Evolutionary conservation across 1,284 basidiomycete species (phyloP), one percentile per base, ranked within the genome.

Genomic region (Boletus nobilissimus): DNA sequence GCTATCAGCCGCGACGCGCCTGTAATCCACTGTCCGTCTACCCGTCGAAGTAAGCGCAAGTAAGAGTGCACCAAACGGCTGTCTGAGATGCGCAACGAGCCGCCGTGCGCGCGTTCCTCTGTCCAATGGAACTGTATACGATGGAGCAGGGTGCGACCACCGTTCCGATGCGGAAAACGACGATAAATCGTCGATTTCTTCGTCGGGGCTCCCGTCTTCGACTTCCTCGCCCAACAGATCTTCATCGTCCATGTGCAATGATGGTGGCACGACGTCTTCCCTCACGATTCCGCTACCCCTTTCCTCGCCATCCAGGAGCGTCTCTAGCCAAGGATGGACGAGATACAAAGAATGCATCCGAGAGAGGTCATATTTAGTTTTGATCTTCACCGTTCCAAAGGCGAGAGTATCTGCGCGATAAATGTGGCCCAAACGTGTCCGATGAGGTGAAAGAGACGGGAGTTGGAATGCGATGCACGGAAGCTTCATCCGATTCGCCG

Each of bases 251-350:
- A 13, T 38, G 43, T 29, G 65, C 3, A 66, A 32, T 3, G 54
- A 34, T 13, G 51, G 67, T 14, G 24, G 63, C 11, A 7, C 29
- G 6, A 29, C 13, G 5, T 40, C 54, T 2, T 62, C 66, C 19
- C 19, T 34, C 2, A 40, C 16, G 13, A 32, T 14, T 18, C 5
- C 19, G 9, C 39, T 40, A 13, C 34, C 51, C 10, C 19, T 5
- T n/a, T 18, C 48, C 2, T 71, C 51, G 2, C 32, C 39, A 5
- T 46, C 72, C 7, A 73, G 34, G 3, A 73, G 39, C 13, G 51
- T 10, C 7, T 70, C 72, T 34, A 73, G 26, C 72, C 72, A 73
- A 13, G 72, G 72, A 22, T 73, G 72, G 38, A 73, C 54, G 14
- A 73, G 65, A 36, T 73, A 70, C 3, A 70, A 29, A 7, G 73